Conservation (phyloP, 2,329 filamentous ascomycete genomes). For the Cladosporium sp. region DNA sequence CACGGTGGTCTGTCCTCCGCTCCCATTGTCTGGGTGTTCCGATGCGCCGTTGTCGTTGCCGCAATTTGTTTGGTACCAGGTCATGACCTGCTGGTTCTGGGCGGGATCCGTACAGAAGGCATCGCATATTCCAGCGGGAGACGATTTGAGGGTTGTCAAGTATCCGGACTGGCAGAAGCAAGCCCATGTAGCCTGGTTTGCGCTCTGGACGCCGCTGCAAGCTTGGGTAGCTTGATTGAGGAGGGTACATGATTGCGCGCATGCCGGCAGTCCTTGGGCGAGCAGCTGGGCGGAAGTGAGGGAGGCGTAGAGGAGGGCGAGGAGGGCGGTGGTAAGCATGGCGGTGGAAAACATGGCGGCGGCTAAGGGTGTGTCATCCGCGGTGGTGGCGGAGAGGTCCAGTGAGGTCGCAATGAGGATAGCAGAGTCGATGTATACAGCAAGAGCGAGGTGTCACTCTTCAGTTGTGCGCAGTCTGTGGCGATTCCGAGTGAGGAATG, state of each 20-base stretch:
- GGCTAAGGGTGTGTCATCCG: conserved; percentile 2
- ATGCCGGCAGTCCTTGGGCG: conserved; percentile 38
- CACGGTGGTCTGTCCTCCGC: conserved; percentile 17
- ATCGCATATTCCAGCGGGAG: conserved; percentile 57
- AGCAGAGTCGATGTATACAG: background rate
- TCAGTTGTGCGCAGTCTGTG: background rate
- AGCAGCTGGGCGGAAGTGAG: conserved; percentile 32
- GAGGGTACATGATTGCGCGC: conserved; percentile 37
- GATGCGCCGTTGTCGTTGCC: conserved; percentile 44
- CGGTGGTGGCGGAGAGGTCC: background rate
- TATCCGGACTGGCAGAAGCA: conserved; percentile 72
- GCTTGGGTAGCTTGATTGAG: conserved; percentile 64
- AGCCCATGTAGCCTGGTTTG: conserved; percentile 55
- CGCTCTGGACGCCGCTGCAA: conserved; percentile 58
- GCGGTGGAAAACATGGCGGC: conserved; percentile 8
- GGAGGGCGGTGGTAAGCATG: conserved; percentile 12
- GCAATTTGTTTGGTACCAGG: conserved; percentile 72
- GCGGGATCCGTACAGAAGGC: conserved; percentile 44
- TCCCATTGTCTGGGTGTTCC: conserved; percentile 28
- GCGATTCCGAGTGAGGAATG: conserved; percentile 6
- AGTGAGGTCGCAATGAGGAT: background rate
- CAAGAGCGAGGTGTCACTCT: background rate
- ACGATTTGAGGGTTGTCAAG: conserved; percentile 59
- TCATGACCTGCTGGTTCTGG: conserved; percentile 60
- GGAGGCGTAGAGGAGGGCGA: conserved; percentile 21